Percentiles rank a stretch among this genome's conserved stretches.
Evolutionary conservation across 495 filamentous ascomycete genomes (phyloP).

Genomic region (Chaetomium fimeti): DNA sequence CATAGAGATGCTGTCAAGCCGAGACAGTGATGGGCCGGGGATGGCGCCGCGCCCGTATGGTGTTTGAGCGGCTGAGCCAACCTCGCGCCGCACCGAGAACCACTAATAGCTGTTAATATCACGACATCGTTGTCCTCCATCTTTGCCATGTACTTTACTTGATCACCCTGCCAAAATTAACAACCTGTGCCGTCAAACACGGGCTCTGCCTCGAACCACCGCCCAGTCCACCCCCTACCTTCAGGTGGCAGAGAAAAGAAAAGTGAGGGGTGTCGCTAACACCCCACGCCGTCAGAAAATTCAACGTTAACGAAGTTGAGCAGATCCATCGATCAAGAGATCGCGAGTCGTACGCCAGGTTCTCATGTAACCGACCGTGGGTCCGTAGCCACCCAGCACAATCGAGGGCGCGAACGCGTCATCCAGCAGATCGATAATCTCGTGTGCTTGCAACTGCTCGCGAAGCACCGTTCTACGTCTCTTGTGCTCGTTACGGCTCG

Average conservation of each 20-base stretch:
- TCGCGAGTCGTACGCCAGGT: background rate
- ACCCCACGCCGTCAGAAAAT: too few species aligned
- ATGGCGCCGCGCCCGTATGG: background rate
- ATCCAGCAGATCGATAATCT: background rate
- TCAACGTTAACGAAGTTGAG: too few species aligned
- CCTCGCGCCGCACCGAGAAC: background rate
- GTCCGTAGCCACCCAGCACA: background rate
- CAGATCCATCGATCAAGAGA: background rate
- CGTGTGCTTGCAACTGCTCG: background rate
- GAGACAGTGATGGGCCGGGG: background rate
- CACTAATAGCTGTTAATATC: background rate
- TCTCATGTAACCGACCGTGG: background rate
- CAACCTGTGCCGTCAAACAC: too few species aligned
- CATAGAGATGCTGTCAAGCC: conserved; percentile 4
- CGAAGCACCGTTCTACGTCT: background rate
- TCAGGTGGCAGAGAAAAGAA: too few species aligned
- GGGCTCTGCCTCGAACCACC: too few species aligned
- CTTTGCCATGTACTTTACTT: too few species aligned
- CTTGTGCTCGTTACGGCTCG: background rate
- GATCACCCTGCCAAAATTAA: too few species aligned
- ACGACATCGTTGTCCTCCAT: too few species aligned
- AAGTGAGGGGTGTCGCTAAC: too few species aligned
- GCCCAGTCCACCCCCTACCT: too few species aligned
- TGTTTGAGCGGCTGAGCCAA: background rate
- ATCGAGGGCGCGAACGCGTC: background rate